Percentiles rank a stretch among this genome's conserved stretches.
phyloP scores from a whole-genome alignment of 2,329 filamentous ascomycete genomes.

The Beauveria scarabaeidicola region DNA sequence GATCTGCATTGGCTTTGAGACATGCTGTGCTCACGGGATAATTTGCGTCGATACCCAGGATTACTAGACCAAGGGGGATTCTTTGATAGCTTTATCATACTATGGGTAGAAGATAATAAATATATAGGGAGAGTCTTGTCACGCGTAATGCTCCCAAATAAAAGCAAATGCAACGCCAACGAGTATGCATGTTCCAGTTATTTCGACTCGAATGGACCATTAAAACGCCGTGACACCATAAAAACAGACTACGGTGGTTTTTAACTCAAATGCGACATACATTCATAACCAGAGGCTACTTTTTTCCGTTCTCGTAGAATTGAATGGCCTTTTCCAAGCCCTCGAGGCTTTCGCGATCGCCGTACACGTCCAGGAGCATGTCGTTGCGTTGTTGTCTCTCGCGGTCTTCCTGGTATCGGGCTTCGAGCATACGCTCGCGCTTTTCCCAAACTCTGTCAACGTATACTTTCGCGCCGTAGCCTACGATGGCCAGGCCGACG shows the following conservation, averaged over 20 bases:
- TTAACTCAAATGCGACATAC: background rate
- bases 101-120: background rate
- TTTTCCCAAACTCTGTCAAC: slow-evolving; percentile 21
- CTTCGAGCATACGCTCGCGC: slow-evolving; percentile 20
- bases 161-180: background rate
- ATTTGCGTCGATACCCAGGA: background rate
- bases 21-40: background rate
- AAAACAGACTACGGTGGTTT: background rate
- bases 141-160: background rate
- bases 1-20: background rate
- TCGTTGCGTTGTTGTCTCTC: slow-evolving; percentile 30
- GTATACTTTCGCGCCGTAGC: slow-evolving; percentile 28
- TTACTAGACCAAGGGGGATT: background rate
- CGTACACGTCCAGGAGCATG: slow-evolving; percentile 41
- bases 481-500: slow-evolving; percentile 23
- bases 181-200: background rate
- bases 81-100: background rate
- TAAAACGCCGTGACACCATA: background rate
- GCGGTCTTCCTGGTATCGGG: slow-evolving; percentile 26
- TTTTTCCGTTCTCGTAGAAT: slow-evolving; percentile 31
- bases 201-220: background rate
- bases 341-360: slow-evolving; percentile 39
- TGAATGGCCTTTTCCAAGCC: slow-evolving; percentile 40
- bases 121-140: background rate
- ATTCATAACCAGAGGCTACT: background rate